These are phyloP conservation scores for Sugiyamaella neomexicana DNA, from an alignment of 1,139 yeast species.

Conservation along the genomic window DNA sequence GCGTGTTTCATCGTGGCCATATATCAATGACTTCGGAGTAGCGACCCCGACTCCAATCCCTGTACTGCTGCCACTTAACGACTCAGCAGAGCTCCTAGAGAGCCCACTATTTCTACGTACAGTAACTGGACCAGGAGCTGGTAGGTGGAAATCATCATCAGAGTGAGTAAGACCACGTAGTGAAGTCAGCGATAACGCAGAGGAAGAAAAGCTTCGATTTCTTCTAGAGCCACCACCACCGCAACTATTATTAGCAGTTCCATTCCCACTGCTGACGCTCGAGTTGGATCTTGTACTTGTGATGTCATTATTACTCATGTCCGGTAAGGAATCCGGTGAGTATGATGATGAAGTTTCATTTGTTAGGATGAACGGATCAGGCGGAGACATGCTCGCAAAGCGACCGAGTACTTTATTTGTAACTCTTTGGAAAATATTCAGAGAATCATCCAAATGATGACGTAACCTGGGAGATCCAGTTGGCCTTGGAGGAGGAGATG, in stretches of 20 bases:
- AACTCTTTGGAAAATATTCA: conserved; percentile 18
- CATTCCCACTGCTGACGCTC: conserved; percentile 8
- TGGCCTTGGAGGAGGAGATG: conserved; percentile 6
- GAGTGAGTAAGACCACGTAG: conserved; percentile 18
- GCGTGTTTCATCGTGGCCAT: background rate
- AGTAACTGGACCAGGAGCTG: conserved; percentile 26
- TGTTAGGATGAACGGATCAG: conserved; percentile 13
- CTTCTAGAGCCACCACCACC: conserved; percentile 9
- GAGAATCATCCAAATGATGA: conserved; percentile 9
- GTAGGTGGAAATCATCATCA: conserved; percentile 23
- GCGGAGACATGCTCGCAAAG: conserved; percentile 15
- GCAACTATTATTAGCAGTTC: background rate
- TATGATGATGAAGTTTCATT: background rate
- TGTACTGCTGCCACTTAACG: conserved; percentile 13
- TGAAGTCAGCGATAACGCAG: conserved; percentile 17
- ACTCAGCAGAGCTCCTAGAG: conserved; percentile 24
- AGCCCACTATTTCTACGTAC: conserved; percentile 24
- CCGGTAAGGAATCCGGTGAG: conserved; percentile 11
- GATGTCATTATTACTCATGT: background rate
- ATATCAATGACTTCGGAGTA: conserved; percentile 1
- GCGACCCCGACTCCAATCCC: background rate
- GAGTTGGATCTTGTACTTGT: conserved; percentile 7
- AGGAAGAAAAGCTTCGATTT: conserved; percentile 26
- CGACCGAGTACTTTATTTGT: conserved; percentile 18
- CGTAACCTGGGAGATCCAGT: conserved; percentile 10